Evolutionary conservation across 2,329 filamentous ascomycete species (phyloP).

Genomic region (Davidsoniella neocaledoniae): DNA sequence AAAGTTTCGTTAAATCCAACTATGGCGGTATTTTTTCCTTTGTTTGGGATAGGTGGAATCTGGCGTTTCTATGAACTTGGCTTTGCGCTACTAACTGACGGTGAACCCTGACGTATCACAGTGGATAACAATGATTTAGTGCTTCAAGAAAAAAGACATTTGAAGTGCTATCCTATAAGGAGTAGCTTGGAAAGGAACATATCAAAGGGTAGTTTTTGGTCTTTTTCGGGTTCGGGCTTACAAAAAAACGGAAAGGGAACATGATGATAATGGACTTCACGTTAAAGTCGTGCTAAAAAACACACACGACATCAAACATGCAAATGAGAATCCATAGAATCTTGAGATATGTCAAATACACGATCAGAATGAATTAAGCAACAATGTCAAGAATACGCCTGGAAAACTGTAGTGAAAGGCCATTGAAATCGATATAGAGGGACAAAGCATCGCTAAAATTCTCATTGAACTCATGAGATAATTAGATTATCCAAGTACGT

Average conservation of each 20-base stretch:
- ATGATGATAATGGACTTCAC: constrained; percentile 5
- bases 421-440: no score
- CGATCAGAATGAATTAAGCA: no score
- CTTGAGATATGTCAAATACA: no score
- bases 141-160: neutral
- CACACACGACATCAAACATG: neutral
- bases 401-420: no score
- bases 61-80: constrained; percentile 1
- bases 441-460: no score
- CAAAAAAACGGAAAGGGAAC: constrained; percentile 3
- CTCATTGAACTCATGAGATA: no score
- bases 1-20: constrained; percentile 13
- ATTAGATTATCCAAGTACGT: no score
- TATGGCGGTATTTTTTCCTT: constrained; percentile 9
- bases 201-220: neutral
- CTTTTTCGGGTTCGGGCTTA: neutral
- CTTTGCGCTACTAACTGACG: neutral
- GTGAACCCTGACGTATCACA: neutral
- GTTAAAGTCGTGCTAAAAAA: neutral
- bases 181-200: neutral
- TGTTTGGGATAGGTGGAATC: constrained; percentile 7
- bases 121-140: neutral
- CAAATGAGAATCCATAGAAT: neutral
- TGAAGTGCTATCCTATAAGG: neutral
- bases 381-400: no score